A percentile compares a stretch with the other conserved stretches of the same genome.
phyloP scores from a whole-genome alignment of 169 alveolate genomes.

The Eimeria necatrix region DNA sequence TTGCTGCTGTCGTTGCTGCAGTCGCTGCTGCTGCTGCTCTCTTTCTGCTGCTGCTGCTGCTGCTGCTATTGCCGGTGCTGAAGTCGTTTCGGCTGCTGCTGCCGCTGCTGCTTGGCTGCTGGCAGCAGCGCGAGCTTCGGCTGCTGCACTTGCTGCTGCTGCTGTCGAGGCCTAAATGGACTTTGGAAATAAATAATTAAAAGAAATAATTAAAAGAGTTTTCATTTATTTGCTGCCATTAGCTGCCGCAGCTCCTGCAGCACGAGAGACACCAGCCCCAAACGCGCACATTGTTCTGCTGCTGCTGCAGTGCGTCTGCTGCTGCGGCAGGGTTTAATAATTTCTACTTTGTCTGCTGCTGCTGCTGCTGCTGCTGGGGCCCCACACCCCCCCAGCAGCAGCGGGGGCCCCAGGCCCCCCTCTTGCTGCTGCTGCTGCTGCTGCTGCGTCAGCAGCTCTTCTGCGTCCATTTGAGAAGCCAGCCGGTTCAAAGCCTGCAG shows the following conservation, averaged over 20 bases:
- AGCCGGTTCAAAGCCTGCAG: conserved; percentile 47
- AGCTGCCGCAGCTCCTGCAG: conserved; percentile 49
- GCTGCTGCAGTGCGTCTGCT: not conserved
- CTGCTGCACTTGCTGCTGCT: too few relatives aligned
- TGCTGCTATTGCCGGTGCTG: not conserved
- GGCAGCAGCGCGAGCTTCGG: too few relatives aligned
- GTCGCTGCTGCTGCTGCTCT: not conserved
- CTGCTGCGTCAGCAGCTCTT: conserved; percentile 37
- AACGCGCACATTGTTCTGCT: conserved; percentile 10
- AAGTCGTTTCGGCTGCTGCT: too few relatives aligned
- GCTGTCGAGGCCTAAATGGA: too few relatives aligned
- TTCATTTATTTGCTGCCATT: too few relatives aligned
- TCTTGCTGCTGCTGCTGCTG: not conserved
- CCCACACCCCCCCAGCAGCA: not conserved
- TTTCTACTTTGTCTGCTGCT: conserved; percentile 38
- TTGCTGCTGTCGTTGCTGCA: not conserved
- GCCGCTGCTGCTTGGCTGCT: too few relatives aligned
- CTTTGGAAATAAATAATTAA: too few relatives aligned
- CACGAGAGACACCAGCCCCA: conserved; percentile 30
- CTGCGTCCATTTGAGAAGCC: conserved; percentile 56
- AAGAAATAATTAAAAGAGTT: too few relatives aligned
- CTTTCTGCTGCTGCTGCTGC: not conserved
- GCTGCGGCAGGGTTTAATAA: conserved; percentile 20
- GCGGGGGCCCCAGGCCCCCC: conserved; percentile 21
- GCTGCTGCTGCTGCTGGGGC: conserved; percentile 52